Evolutionary conservation across 768 basidiomycete genomes (phyloP).

Genomic region (Royoungia palumana): DNA sequence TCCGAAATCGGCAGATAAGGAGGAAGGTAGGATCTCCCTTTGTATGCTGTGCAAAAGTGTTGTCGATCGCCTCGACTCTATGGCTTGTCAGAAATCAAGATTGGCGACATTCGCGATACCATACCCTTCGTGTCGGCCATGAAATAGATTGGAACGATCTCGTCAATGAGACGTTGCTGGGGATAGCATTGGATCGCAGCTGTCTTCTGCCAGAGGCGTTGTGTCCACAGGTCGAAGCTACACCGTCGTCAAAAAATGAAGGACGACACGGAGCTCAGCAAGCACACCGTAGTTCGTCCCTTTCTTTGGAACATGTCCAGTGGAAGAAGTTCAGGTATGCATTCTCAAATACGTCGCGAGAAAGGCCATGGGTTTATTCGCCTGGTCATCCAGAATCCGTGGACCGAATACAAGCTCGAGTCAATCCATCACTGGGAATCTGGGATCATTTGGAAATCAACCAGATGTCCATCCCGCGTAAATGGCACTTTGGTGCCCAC

Average conservation of each 20-base stretch:
- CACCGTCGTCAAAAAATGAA: background rate
- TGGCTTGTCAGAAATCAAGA: constrained; percentile 20
- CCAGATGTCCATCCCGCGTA: constrained; percentile 3
- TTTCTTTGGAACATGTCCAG: background rate
- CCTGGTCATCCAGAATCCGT: background rate
- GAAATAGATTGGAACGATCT: constrained; percentile 14
- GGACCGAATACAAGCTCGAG: constrained; percentile 11
- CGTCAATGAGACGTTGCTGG: constrained; percentile 8
- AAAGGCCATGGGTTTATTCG: background rate
- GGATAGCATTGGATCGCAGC: constrained; percentile 15
- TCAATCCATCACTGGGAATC: constrained; percentile 9
- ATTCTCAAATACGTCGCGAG: constrained; percentile 3
- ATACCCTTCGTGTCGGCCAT: background rate
- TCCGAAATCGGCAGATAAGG: constrained; percentile 12
- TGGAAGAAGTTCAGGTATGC: constrained; percentile 14
- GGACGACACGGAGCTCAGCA: background rate
- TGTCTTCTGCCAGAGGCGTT: constrained; percentile 9
- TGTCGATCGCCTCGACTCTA: background rate
- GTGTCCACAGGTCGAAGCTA: background rate
- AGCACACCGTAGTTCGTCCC: background rate
- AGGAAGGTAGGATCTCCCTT: too few species aligned
- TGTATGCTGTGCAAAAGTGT: background rate
- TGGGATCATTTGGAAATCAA: constrained; percentile 12
- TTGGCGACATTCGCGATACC: constrained; percentile 8
- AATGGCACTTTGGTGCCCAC: background rate